Percentiles rank a stretch among this genome's conserved stretches.
Evolutionary conservation across 2,329 filamentous ascomycete species (phyloP).

Genomic region (Pezicula neosporulosa): DNA sequence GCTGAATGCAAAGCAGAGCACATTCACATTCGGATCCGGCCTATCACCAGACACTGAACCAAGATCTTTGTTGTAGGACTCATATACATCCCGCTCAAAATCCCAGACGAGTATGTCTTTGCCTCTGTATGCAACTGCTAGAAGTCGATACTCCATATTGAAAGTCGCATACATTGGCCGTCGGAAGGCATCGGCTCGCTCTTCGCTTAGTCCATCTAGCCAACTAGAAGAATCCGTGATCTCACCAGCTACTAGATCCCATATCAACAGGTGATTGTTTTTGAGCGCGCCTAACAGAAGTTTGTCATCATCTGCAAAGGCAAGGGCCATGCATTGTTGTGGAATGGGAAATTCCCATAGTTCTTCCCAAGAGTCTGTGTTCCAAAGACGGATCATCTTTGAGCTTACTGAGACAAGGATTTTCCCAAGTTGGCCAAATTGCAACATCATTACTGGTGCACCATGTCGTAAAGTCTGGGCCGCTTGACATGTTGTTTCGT

Average conservation of each 20-base stretch:
- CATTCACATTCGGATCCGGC: not conserved
- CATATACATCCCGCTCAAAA: no score
- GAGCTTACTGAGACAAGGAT: slow-evolving; percentile 11
- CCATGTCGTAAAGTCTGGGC: slow-evolving; percentile 7
- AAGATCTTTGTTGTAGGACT: not conserved
- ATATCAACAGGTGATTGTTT: slow-evolving; percentile 15
- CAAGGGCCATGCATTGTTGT: slow-evolving; percentile 10
- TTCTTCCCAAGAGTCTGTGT: slow-evolving; percentile 9
- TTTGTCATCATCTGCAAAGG: slow-evolving; percentile 11
- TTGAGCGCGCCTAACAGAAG: slow-evolving; percentile 14
- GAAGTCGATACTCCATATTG: not conserved
- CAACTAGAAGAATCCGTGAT: not conserved
- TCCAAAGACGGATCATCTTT: slow-evolving; percentile 17
- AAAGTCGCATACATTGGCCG: not conserved
- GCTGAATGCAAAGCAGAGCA: not conserved
- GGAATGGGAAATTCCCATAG: slow-evolving; percentile 14
- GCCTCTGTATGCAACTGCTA: not conserved
- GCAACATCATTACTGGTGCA: slow-evolving; percentile 9
- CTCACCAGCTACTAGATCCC: slow-evolving; percentile 8
- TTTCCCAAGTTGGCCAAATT: slow-evolving; percentile 6
- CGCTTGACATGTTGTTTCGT: slow-evolving; percentile 12
- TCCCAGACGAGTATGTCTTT: not conserved
- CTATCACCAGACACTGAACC: no score
- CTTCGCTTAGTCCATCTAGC: not conserved
- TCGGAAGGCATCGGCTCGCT: not conserved